Evolutionary conservation across 176 grass and related monocot species (phyloP), one percentile per base, ranked within the genome.

Genomic region (Rhynchospora breviuscula): DNA sequence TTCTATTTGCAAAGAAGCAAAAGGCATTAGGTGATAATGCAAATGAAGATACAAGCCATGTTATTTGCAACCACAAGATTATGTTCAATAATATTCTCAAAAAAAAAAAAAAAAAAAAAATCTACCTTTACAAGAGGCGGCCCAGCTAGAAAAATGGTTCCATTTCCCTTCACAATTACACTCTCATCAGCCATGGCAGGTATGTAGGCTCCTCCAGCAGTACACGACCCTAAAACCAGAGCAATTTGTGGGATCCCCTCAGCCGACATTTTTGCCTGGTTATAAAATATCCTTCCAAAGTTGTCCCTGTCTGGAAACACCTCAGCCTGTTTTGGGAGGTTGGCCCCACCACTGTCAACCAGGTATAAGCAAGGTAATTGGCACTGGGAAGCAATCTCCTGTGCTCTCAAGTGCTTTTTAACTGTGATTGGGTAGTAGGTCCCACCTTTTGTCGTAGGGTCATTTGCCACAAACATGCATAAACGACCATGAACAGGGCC

Each of bases 121-220:
- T n/a, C 54, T n/a, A 98, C 95, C 92, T 98, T 98, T 63, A 98
- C 92, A 86, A 98, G 95, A 26, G 95, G 95, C 82, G 95, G 95
- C 19, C 95, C 95, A 3, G 95, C 95, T 76, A 98, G 85, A 90
- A 98, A 98, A 84, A 98, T 98, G 14, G 95, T 95, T 44, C 95
- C 95, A 70, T 98, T 98, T 79, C 89, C 89, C 84, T 95, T 95
- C 31, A 98, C 95, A 82, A 98, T 95, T 49, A 98, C 78, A 86
- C 95, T 98, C 82, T 98, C 95, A 91, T 98, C 95, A 67, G 95
- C 95, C 95, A 98, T 98, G 51, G 92, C 95, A 35, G 95, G 95
- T 82, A 98, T 98, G 82, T 98, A 98, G 67, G 95, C 95, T 33
- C 95, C 95, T 12, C 95, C 95, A 86, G 95, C 95, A n/a, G 95